phyloP scores from a whole-genome alignment of 306 rosid species.

The Canavalia gladiata region DNA sequence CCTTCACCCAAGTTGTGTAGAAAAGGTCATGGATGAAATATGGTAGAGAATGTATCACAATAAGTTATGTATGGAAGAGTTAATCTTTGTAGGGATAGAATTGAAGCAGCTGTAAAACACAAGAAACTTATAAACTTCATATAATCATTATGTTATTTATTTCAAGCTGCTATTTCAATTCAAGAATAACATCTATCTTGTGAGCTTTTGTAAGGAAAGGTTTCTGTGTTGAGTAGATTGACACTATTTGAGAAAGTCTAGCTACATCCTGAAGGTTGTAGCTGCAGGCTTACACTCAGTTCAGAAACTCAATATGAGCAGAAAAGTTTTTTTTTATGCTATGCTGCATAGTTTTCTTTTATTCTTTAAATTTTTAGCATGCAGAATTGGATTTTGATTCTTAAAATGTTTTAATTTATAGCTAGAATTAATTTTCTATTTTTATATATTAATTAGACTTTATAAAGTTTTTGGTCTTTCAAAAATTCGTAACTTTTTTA shows the following conservation, averaged over 20 bases:
- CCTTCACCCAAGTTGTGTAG: constrained; percentile 84
- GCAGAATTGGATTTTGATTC: too few relatives aligned
- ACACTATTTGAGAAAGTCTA: background rate
- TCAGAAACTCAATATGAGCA: background rate
- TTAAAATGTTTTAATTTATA: too few relatives aligned
- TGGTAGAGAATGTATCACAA: constrained; percentile 9
- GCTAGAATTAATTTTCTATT: too few relatives aligned
- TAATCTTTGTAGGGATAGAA: background rate
- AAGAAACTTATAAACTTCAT: constrained; percentile 2
- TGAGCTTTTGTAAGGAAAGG: background rate
- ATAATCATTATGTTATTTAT: background rate
- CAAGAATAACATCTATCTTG: background rate
- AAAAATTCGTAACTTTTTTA: too few relatives aligned
- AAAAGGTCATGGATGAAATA: constrained; percentile 50
- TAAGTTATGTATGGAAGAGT: background rate
- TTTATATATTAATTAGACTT: too few relatives aligned
- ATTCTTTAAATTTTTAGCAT: too few relatives aligned
- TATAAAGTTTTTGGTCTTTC: too few relatives aligned
- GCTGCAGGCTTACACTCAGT: background rate
- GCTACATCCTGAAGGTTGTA: background rate
- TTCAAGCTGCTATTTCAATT: constrained; percentile 6
- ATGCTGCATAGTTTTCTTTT: background rate
- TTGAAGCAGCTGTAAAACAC: background rate
- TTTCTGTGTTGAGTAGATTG: background rate
- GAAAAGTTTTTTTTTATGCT: background rate